phyloP scores from a whole-genome alignment of 2,329 filamentous ascomycete genomes.

The Claviceps sorghi region DNA sequence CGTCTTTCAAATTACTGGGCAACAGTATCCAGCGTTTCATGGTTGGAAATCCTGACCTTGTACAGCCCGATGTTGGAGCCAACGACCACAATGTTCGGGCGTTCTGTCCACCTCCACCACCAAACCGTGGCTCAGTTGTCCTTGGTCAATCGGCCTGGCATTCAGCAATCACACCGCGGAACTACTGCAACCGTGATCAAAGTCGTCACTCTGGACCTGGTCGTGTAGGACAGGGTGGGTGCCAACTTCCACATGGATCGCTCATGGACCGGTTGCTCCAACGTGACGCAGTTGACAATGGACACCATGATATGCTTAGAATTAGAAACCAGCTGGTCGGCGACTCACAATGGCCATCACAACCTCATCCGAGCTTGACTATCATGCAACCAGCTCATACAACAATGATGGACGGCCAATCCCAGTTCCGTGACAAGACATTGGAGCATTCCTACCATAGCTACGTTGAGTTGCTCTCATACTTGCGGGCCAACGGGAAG shows the following conservation, averaged over 20 bases:
- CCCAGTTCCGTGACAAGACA: slow-evolving; percentile 49
- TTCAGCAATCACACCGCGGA: slow-evolving; percentile 5
- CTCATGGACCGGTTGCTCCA: neutral
- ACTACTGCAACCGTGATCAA: slow-evolving; percentile 2
- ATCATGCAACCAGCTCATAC: neutral
- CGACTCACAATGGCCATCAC: neutral
- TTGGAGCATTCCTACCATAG: slow-evolving; percentile 56
- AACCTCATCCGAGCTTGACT: neutral
- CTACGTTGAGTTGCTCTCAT: slow-evolving; percentile 56
- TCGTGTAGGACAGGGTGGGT: neutral
- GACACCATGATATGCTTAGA: neutral
- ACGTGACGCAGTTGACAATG: neutral
- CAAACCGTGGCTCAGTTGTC: slow-evolving; percentile 16
- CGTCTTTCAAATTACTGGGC: neutral
- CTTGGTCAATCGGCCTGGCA: slow-evolving; percentile 16
- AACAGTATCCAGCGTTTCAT: slow-evolving; percentile 1
- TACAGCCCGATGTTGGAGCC: slow-evolving; percentile 20
- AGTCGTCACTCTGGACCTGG: neutral
- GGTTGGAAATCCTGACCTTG: slow-evolving; percentile 9
- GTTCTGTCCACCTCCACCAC: slow-evolving; percentile 22
- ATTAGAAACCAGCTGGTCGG: neutral
- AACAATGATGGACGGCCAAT: neutral
- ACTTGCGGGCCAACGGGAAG: slow-evolving; percentile 46
- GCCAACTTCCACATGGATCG: neutral
- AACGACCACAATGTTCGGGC: slow-evolving; percentile 24